Conservation (phyloP, 495 filamentous ascomycete genomes). For the Penicillium coffeae region DNA sequence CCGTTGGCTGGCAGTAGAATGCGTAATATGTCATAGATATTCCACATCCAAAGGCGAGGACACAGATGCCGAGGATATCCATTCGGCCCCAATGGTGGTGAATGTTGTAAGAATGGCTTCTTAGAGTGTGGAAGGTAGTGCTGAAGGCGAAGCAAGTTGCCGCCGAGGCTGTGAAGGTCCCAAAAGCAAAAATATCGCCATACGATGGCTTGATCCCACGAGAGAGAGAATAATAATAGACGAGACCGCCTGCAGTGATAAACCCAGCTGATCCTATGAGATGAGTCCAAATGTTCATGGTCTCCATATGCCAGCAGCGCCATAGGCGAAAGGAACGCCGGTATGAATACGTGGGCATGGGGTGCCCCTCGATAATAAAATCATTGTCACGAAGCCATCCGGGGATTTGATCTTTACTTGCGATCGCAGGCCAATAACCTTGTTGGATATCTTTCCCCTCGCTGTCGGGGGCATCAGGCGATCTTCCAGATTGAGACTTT, state of each 20-base stretch:
- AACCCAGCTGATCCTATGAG: slow-evolving; percentile 7
- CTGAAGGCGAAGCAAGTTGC: slow-evolving; percentile 8
- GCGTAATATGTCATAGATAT: slow-evolving; percentile 15
- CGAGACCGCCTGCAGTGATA: background rate
- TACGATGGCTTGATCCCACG: background rate
- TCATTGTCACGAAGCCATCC: slow-evolving; percentile 16
- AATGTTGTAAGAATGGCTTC: slow-evolving; percentile 13
- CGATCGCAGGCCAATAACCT: slow-evolving; percentile 7
- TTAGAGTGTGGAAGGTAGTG: slow-evolving; percentile 10
- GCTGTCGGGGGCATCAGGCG: background rate
- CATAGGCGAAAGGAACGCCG: slow-evolving; percentile 11
- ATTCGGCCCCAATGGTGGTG: slow-evolving; percentile 11
- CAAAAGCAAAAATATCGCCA: slow-evolving; percentile 10
- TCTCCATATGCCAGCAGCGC: slow-evolving; percentile 17
- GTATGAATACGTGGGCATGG: slow-evolving; percentile 16
- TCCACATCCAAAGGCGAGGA: slow-evolving; percentile 8
- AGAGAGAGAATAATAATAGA: background rate
- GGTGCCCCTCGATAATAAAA: slow-evolving; percentile 13
- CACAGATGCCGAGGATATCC: slow-evolving; percentile 12
- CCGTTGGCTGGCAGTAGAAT: slow-evolving; percentile 8
- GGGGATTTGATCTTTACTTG: slow-evolving; percentile 10
- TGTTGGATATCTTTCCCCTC: background rate
- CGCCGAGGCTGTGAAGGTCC: slow-evolving; percentile 5
- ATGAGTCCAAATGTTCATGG: slow-evolving; percentile 18
- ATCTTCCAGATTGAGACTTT: background rate